Percentiles rank a stretch among this genome's conserved stretches.
These are phyloP conservation scores for Cyberlindnera amylophila DNA, from an alignment of 805 yeast species.

Conservation along the genomic window DNA sequence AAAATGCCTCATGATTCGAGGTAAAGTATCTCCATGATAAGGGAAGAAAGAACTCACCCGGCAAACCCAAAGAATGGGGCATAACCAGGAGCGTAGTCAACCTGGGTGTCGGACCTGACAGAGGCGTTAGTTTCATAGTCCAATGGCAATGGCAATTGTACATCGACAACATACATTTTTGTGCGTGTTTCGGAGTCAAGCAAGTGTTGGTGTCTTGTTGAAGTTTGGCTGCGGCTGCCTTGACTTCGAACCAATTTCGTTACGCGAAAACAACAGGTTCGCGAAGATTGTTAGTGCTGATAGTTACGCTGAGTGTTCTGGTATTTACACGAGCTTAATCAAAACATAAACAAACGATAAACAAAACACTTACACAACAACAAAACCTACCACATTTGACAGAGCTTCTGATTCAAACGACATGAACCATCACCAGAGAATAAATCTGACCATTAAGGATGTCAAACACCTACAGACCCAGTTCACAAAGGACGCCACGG, in stretches of 20 bases:
- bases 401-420: too few species aligned
- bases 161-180: slow-evolving; percentile 3
- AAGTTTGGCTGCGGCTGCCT: slow-evolving; percentile 4
- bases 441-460: slow-evolving; percentile 51
- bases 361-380: too few species aligned
- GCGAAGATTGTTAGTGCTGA: slow-evolving; percentile 4
- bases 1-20: too few species aligned
- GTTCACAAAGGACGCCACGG: slow-evolving; percentile 38
- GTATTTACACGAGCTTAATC: background rate
- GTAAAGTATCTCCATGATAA: slow-evolving; percentile 12
- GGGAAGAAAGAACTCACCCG: slow-evolving; percentile 43
- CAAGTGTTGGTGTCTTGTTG: background rate
- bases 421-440: slow-evolving; percentile 31
- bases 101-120: slow-evolving; percentile 37
- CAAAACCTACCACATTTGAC: too few species aligned
- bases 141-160: background rate
- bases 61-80: slow-evolving; percentile 98
- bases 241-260: background rate
- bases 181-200: background rate
- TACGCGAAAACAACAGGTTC: slow-evolving; percentile 5
- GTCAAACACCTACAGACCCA: slow-evolving; percentile 45
- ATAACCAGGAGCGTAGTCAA: slow-evolving; percentile 79
- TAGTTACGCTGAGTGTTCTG: background rate
- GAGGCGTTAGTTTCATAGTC: background rate
- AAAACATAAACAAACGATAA: slow-evolving; percentile 6